Evolutionary conservation across 768 basidiomycete species (phyloP).

Genomic region (Boletus bicolor): DNA sequence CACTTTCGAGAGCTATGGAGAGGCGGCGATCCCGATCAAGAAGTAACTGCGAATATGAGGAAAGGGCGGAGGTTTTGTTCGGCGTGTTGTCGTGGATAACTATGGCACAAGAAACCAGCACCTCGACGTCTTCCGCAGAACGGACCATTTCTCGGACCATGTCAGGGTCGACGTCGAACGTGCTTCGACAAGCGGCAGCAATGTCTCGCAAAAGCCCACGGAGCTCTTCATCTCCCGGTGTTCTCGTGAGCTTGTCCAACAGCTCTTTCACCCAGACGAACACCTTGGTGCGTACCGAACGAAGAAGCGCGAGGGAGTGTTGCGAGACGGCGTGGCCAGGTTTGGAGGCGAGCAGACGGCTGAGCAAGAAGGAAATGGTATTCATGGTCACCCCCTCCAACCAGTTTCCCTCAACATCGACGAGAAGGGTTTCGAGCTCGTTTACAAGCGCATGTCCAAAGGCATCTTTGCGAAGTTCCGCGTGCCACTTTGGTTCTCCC

Average conservation of each 20-base stretch:
- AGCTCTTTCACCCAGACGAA: constrained; percentile 39
- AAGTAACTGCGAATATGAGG: constrained; percentile 17
- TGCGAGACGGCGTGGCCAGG: constrained; percentile 8
- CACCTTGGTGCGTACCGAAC: constrained; percentile 28
- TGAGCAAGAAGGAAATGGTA: constrained; percentile 32
- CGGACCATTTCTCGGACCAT: constrained; percentile 13
- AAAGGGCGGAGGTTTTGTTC: background rate
- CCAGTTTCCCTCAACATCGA: constrained; percentile 41
- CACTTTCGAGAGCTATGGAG: constrained; percentile 26
- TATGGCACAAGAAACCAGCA: constrained; percentile 34
- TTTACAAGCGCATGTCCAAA: constrained; percentile 36
- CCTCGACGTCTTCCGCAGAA: constrained; percentile 23
- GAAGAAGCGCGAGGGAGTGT: constrained; percentile 27
- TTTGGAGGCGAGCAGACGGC: constrained; percentile 35
- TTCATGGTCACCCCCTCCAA: constrained; percentile 29
- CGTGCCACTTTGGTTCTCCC: constrained; percentile 35
- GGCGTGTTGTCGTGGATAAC: constrained; percentile 33
- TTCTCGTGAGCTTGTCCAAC: constrained; percentile 13
- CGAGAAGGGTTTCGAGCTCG: constrained; percentile 33
- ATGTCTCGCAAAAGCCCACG: constrained; percentile 15
- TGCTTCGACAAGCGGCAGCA: constrained; percentile 23
- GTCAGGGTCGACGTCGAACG: constrained; percentile 26
- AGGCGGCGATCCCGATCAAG: constrained; percentile 33
- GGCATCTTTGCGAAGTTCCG: constrained; percentile 24
- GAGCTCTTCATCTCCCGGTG: background rate